Evolutionary conservation across 1,139 yeast genomes (phyloP).

Genomic region (Yamadazyma jaroonii): DNA sequence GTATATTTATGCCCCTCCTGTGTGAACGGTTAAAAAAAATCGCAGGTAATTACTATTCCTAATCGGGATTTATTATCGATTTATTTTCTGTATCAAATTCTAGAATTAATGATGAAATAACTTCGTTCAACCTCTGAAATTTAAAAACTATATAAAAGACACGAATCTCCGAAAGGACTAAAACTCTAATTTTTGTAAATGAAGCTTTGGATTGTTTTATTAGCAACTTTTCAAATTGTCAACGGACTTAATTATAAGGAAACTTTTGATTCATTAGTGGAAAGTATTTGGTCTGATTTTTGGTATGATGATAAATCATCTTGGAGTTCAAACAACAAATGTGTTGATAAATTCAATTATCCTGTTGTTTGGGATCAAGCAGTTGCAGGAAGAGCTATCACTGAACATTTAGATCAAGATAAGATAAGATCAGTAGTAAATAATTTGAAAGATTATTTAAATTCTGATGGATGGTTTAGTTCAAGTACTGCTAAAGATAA

Average conservation of each 20-base stretch:
- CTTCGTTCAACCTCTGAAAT: not conserved
- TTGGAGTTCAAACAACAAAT: conserved; percentile 13
- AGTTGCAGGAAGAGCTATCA: conserved; percentile 21
- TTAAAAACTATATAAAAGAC: not conserved
- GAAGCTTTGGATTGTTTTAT: not conserved
- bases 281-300: conserved; percentile 13
- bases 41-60: not conserved
- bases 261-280: conserved; percentile 4
- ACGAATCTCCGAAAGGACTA: not conserved
- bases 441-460: conserved; percentile 14
- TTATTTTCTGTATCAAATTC: not conserved
- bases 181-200: not conserved
- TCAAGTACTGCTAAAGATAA: conserved; percentile 25
- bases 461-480: conserved; percentile 24
- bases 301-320: conserved; percentile 16
- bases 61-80: not conserved
- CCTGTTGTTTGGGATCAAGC: conserved; percentile 26
- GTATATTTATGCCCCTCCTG: not conserved
- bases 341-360: conserved; percentile 10
- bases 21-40: not conserved
- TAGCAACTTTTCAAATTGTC: not conserved
- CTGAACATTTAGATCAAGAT: conserved; percentile 13
- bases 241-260: conserved; percentile 1
- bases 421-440: conserved; percentile 10
- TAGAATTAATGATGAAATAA: not conserved